These are phyloP conservation scores for Leptographium wingfieldii DNA, from an alignment of 2,329 filamentous ascomycete species.

Conservation along the genomic window DNA sequence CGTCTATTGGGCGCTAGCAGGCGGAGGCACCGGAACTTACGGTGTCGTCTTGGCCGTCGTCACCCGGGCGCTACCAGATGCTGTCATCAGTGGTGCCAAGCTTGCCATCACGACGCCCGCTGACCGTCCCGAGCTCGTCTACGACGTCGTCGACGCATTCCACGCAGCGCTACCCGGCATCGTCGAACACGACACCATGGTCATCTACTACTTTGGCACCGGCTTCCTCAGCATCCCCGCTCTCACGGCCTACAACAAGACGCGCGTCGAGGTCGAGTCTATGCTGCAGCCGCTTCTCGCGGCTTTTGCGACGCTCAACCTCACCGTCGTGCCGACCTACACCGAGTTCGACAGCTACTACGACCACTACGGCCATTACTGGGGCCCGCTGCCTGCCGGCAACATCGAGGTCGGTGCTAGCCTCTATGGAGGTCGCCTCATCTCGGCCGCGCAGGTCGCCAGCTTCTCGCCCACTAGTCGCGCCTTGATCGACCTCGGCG, in stretches of 20 bases:
- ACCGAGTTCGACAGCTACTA: slow-evolving; percentile 22
- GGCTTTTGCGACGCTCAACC: slow-evolving; percentile 16
- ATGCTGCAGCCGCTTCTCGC: slow-evolving; percentile 23
- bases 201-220: slow-evolving; percentile 29
- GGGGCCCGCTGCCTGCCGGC: slow-evolving; percentile 17
- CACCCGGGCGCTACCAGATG: slow-evolving; percentile 21
- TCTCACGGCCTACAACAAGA: slow-evolving; percentile 24
- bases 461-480: slow-evolving; percentile 11
- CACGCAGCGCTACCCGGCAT: slow-evolving; percentile 28
- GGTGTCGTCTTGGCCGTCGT: slow-evolving; percentile 34
- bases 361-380: slow-evolving; percentile 22
- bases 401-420: slow-evolving; percentile 13
- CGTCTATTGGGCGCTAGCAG: slow-evolving; percentile 43
- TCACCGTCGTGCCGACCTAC: slow-evolving; percentile 11
- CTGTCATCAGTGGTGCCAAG: slow-evolving; percentile 26
- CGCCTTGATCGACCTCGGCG: slow-evolving; percentile 1
- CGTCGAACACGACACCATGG: slow-evolving; percentile 28
- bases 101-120: slow-evolving; percentile 25
- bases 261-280: slow-evolving; percentile 19
- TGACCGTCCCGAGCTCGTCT: slow-evolving; percentile 25
- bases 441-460: slow-evolving; percentile 15
- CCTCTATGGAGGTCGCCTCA: slow-evolving; percentile 24
- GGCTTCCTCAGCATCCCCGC: slow-evolving; percentile 28
- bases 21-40: slow-evolving; percentile 39
- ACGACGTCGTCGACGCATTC: slow-evolving; percentile 33